Conservation (phyloP, 2,329 filamentous ascomycete genomes). For the Aureobasidium subglaciale region DNA sequence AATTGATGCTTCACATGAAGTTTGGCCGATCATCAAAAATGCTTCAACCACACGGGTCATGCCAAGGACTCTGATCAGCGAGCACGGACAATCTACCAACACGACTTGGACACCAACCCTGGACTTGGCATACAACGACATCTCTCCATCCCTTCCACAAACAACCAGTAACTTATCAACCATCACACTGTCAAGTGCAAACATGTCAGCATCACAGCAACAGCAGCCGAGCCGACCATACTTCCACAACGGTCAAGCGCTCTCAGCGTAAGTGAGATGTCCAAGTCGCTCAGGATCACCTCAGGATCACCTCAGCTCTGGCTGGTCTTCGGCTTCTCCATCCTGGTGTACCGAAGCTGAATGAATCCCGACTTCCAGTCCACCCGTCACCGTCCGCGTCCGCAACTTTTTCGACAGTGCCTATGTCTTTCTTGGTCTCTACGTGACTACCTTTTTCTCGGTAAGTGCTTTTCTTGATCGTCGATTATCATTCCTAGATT, state of each 20-base stretch:
- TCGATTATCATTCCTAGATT: conserved; percentile 17
- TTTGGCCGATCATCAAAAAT: background rate
- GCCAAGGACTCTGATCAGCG: background rate
- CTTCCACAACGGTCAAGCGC: conserved; percentile 15
- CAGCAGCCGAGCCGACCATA: conserved; percentile 11
- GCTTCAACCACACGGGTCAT: background rate
- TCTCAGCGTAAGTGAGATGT: conserved; percentile 12
- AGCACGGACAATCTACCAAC: background rate
- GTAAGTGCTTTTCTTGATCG: conserved; percentile 30
- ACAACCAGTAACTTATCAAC: background rate
- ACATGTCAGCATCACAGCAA: conserved; percentile 1
- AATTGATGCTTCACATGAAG: conserved; percentile 1
- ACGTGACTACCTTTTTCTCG: conserved; percentile 42
- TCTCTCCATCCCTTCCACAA: background rate
- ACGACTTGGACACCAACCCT: background rate
- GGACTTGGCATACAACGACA: background rate
- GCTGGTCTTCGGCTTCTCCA: background rate
- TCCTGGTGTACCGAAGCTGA: background rate
- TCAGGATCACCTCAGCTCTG: background rate
- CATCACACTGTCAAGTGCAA: background rate
- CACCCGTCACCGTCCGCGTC: conserved; percentile 38
- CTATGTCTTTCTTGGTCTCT: conserved; percentile 44
- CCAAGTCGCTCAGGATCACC: background rate
- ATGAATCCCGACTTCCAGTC: conserved; percentile 26
- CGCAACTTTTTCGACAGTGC: conserved; percentile 34